Evolutionary conservation across 768 basidiomycete species (phyloP), one percentile per base, ranked within the genome.

Genomic region (Cystofilobasidium ferigula): DNA sequence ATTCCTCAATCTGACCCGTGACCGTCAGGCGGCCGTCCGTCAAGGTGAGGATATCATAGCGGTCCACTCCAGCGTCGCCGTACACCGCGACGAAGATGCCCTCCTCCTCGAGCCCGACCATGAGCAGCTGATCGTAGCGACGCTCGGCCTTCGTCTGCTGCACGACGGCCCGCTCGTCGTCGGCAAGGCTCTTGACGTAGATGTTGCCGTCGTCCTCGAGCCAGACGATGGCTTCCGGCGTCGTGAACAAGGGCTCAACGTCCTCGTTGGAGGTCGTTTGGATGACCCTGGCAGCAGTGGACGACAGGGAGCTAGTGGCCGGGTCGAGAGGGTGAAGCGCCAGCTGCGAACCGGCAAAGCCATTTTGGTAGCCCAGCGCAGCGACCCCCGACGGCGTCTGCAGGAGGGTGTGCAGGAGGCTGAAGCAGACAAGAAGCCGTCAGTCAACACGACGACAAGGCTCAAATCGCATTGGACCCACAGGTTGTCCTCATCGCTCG

Each of bases 81-180:
- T 78, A 78, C 56, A 84, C 71, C 3, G 82, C 86, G 26, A 93
- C 77, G 40, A 89, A 79, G 26, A 82, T 75, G 0, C 87, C 89
- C 34, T 79, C 72, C 0, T 73, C 70, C n/a, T 76, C 73, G 40
- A 88, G 76, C 14, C 84, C 84, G 8, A 88, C 76, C 70, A 90
- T 86, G 18, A 82, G 63, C 26, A 93, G 76, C 35, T 76, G 75
- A 14, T 76, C 77, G 16, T 32, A 34, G 42, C 14, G 28, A 22
- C 10, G 42, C 3, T 16, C 30, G 51, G 51, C 51, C 30, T 12
- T 28, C 14, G 51, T 7, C 16, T 54, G 16, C 28, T 7, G 30
- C 30, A 30, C 28, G 51, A 22, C 26, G 28, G 18, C 5, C 5
- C 30, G 12, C 51, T 18, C 5, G 30, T 32, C 28, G 10, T 42